phyloP scores from a whole-genome alignment of 352 stramenopile genomes.

The Globisporangium camurandrum region DNA sequence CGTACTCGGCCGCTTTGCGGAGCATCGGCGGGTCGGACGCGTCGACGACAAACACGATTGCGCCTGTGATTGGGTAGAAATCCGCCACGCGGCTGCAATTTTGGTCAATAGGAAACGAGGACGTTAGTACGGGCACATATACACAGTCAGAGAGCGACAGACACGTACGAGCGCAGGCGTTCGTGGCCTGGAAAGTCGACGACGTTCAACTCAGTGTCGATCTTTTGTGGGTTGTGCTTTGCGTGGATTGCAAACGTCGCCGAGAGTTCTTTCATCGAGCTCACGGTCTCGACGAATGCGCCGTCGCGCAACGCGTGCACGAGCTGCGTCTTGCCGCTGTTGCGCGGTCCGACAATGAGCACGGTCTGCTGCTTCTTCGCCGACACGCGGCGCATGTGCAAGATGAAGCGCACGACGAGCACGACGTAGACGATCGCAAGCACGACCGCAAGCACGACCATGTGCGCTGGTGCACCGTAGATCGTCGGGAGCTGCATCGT shows the following conservation, averaged over 20 bases:
- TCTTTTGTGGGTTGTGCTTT: slow-evolving; percentile 62
- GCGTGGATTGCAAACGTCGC: slow-evolving; percentile 55
- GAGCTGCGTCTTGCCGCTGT: slow-evolving; percentile 77
- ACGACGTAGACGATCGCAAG: slow-evolving; percentile 6
- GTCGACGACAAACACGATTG: slow-evolving; percentile 77
- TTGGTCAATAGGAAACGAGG: neutral
- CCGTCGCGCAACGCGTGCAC: slow-evolving; percentile 75
- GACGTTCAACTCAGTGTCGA: slow-evolving; percentile 60
- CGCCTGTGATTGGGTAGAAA: slow-evolving; percentile 63
- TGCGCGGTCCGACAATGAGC: slow-evolving; percentile 53
- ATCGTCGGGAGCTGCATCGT: slow-evolving; percentile 26
- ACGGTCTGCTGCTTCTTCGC: slow-evolving; percentile 71
- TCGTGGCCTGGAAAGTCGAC: slow-evolving; percentile 81
- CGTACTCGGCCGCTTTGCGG: slow-evolving; percentile 74
- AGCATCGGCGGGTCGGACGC: slow-evolving; percentile 49
- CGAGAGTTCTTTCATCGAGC: slow-evolving; percentile 80
- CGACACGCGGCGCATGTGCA: slow-evolving; percentile 58
- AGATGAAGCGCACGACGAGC: slow-evolving; percentile 38
- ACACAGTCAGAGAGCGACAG: slow-evolving; percentile 2
- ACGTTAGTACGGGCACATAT: neutral
- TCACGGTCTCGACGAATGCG: slow-evolving; percentile 63
- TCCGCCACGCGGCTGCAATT: slow-evolving; percentile 45
- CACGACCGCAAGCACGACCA: slow-evolving; percentile 39
- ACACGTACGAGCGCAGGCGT: slow-evolving; percentile 56
- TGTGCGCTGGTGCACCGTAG: slow-evolving; percentile 50